phyloP scores from a whole-genome alignment of 805 yeast species.

The Ascoidea rubescens region DNA sequence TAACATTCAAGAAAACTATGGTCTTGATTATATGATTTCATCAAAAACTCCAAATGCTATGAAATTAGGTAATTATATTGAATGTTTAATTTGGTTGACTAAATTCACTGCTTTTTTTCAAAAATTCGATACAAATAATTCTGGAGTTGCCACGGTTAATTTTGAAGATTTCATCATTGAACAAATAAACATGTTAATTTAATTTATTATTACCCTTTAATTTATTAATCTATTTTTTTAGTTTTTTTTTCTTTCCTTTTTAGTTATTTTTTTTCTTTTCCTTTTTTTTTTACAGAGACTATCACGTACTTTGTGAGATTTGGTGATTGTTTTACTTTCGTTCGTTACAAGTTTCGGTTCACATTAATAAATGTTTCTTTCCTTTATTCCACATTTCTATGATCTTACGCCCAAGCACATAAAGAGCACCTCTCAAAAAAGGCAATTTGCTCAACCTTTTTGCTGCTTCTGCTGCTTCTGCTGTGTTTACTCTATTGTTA shows the following conservation, averaged over 20 bases:
- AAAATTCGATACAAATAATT: conserved; percentile 56
- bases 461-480: too few species aligned
- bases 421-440: too few species aligned
- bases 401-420: too few species aligned
- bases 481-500: too few species aligned
- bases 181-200: conserved; percentile 1
- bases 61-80: conserved; percentile 73
- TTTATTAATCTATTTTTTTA: too few species aligned
- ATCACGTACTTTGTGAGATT: neutral
- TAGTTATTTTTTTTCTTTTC: neutral
- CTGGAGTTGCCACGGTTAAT: conserved; percentile 53
- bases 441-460: too few species aligned
- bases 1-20: conserved; percentile 12
- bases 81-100: conserved; percentile 62
- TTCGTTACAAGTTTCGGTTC: too few species aligned
- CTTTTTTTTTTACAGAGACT: neutral
- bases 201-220: too few species aligned
- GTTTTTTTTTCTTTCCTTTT: neutral
- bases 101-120: conserved; percentile 70
- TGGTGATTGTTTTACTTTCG: neutral
- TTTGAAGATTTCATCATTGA: conserved; percentile 54
- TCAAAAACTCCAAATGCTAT: conserved; percentile 14
- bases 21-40: conserved; percentile 17
- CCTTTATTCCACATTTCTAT: too few species aligned
- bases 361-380: too few species aligned